Conservation (phyloP, 106 monocot species). For the Dendrobium chrysotoxum region DNA sequence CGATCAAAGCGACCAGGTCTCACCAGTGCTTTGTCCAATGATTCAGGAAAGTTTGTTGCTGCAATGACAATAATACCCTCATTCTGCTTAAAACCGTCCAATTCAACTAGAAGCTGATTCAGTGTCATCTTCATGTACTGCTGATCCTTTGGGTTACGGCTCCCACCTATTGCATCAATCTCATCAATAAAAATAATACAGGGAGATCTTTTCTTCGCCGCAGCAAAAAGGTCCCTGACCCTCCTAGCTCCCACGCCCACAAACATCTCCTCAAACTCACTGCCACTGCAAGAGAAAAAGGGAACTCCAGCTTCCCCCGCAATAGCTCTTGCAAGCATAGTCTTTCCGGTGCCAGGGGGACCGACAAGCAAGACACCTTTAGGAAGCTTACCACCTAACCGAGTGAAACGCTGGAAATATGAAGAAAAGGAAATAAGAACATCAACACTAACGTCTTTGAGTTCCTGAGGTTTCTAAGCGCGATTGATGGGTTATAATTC, state of each 20-base stretch:
- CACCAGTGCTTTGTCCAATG: conserved; percentile 92
- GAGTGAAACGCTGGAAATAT: conserved; percentile 79
- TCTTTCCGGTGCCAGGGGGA: conserved; percentile 98
- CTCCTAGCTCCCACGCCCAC: conserved; percentile 96
- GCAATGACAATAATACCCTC: conserved; percentile 99
- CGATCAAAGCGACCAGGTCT: conserved; percentile 97
- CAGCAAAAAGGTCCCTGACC: conserved; percentile 88
- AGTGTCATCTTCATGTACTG: conserved; percentile 99
- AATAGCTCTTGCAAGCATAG: conserved; percentile 97
- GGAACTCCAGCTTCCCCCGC: conserved; percentile 99
- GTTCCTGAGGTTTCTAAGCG: too few relatives aligned
- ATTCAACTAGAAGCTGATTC: conserved; percentile 94
- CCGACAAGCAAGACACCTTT: conserved; percentile 98
- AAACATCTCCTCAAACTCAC: conserved; percentile 99
- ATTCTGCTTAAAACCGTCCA: conserved; percentile 99
- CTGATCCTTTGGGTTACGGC: conserved; percentile 98
- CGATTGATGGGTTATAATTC: too few relatives aligned
- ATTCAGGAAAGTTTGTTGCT: conserved; percentile 97
- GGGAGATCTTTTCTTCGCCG: conserved; percentile 92
- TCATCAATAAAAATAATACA: conserved; percentile 99
- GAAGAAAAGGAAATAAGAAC: too few relatives aligned
- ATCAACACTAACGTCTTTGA: too few relatives aligned
- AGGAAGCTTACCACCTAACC: conserved; percentile 93
- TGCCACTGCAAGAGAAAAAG: conserved; percentile 99
- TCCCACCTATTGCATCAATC: conserved; percentile 99